phyloP scores from a whole-genome alignment of 768 basidiomycete genomes.

The Boletus fagicola region DNA sequence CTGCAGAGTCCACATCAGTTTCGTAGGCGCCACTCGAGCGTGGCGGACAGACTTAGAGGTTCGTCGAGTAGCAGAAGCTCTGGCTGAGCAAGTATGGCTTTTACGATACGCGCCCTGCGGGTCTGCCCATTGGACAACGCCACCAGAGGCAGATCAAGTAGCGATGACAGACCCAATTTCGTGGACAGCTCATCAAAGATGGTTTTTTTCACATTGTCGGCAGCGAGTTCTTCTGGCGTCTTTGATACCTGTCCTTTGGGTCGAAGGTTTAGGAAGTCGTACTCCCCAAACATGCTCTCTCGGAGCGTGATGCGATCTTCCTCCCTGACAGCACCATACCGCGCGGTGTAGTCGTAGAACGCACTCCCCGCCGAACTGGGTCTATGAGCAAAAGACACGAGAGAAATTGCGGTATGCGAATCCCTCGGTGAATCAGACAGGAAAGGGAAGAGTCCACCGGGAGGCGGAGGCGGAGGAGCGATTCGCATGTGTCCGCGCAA shows the following conservation, averaged over 20 bases:
- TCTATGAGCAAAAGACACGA: constrained; percentile 70
- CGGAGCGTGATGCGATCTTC: constrained; percentile 78
- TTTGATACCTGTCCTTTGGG: constrained; percentile 22
- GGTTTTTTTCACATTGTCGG: constrained; percentile 29
- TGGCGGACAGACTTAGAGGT: constrained; percentile 64
- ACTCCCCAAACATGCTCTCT: constrained; percentile 64
- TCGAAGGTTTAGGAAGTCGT: constrained; percentile 35
- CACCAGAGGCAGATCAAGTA: constrained; percentile 82
- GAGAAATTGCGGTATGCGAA: constrained; percentile 47
- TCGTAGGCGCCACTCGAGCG: background rate
- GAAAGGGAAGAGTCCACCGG: constrained; percentile 78
- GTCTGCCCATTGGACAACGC: constrained; percentile 93
- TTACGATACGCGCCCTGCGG: constrained; percentile 76
- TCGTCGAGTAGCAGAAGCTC: constrained; percentile 86
- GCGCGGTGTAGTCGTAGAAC: constrained; percentile 91
- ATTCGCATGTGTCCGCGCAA: constrained; percentile 72
- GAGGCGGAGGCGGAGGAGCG: constrained; percentile 55
- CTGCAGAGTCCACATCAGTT: constrained; percentile 37
- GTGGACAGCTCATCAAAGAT: constrained; percentile 54
- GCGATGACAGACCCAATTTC: constrained; percentile 51
- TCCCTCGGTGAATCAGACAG: constrained; percentile 45
- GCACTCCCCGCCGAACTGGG: constrained; percentile 56
- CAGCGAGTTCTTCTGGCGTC: constrained; percentile 22
- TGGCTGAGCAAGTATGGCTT: constrained; percentile 68
- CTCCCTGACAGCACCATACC: constrained; percentile 86